Evolutionary conservation across 208 protist species (phyloP).

Genomic region (Wallacemonas collosoma): DNA sequence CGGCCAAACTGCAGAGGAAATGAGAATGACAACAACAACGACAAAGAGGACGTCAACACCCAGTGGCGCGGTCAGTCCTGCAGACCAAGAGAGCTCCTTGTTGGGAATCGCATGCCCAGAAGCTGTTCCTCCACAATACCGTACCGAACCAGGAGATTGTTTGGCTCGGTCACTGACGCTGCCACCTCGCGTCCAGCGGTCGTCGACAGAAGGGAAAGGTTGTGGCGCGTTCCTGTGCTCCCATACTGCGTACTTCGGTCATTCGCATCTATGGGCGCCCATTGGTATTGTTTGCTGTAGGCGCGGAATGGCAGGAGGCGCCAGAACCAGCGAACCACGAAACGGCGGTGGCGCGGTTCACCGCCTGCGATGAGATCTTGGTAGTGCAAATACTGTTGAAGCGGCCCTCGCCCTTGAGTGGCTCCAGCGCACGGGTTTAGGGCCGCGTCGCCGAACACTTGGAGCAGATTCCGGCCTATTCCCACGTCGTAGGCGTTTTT

Average conservation of each 20-base stretch:
- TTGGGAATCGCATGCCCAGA: slow-evolving; percentile 64
- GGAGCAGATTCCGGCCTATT: slow-evolving; percentile 70
- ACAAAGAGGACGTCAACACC: neutral
- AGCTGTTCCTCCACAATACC: slow-evolving; percentile 49
- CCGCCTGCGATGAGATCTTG: slow-evolving; percentile 61
- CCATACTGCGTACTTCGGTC: neutral
- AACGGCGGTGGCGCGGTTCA: slow-evolving; percentile 40
- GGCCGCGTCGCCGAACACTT: slow-evolving; percentile 84
- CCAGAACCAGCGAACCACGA: slow-evolving; percentile 70
- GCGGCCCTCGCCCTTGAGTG: neutral
- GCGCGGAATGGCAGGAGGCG: slow-evolving; percentile 70
- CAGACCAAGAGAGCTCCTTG: slow-evolving; percentile 41
- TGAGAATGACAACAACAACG: neutral
- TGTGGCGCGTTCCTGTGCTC: neutral
- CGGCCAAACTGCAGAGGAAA: neutral
- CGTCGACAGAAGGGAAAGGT: too few species aligned
- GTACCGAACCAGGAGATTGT: slow-evolving; percentile 24
- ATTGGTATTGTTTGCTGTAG: slow-evolving; percentile 52
- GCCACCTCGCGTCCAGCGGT: slow-evolving; percentile 11
- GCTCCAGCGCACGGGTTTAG: slow-evolving; percentile 12
- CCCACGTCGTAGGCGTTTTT: slow-evolving; percentile 84
- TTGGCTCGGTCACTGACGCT: slow-evolving; percentile 18
- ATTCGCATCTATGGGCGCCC: slow-evolving; percentile 4
- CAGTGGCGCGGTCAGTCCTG: neutral
- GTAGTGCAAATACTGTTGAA: slow-evolving; percentile 27